phyloP scores from a whole-genome alignment of 2,329 filamentous ascomycete genomes.

The Aspergillus quadricinctus region DNA sequence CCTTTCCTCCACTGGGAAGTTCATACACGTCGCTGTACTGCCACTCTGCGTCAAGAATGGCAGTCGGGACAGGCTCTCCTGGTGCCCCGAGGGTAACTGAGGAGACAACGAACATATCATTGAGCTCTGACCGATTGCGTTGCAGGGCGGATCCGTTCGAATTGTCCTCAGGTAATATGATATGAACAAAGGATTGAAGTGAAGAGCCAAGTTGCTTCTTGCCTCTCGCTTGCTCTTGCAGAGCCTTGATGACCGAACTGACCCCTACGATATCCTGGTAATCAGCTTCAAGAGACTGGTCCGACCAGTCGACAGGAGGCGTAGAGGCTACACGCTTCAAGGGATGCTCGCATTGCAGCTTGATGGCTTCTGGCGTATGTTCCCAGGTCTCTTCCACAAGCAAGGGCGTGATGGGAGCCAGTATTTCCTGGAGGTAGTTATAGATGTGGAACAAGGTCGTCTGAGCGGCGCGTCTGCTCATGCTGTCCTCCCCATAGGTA shows the following conservation, averaged over 20 bases:
- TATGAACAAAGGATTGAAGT: slow-evolving; percentile 67
- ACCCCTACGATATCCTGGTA: slow-evolving; percentile 45
- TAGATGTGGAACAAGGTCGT: slow-evolving; percentile 60
- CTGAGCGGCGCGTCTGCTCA: slow-evolving; percentile 55
- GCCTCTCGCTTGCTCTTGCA: slow-evolving; percentile 67
- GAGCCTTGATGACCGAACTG: slow-evolving; percentile 66
- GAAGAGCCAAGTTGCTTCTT: slow-evolving; percentile 74
- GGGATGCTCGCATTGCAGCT: slow-evolving; percentile 44
- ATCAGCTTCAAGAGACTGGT: slow-evolving; percentile 46
- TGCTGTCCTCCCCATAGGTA: slow-evolving; percentile 66
- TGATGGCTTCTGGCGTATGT: slow-evolving; percentile 64
- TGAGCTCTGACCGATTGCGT: slow-evolving; percentile 48
- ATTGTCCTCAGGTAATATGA: slow-evolving; percentile 22
- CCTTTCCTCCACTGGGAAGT: slow-evolving; percentile 28
- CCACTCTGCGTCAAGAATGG: slow-evolving; percentile 36
- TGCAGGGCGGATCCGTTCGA: slow-evolving; percentile 22
- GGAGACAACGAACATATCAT: slow-evolving; percentile 66
- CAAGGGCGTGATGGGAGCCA: slow-evolving; percentile 75
- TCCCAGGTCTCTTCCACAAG: slow-evolving; percentile 88
- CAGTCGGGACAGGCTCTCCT: slow-evolving; percentile 19
- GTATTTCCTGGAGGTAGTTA: slow-evolving; percentile 67
- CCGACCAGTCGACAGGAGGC: slow-evolving; percentile 32
- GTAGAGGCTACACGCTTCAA: slow-evolving; percentile 35
- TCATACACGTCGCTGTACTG: slow-evolving; percentile 41
- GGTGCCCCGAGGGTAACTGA: slow-evolving; percentile 51